These are phyloP conservation scores for Buddleja alternifolia DNA, from an alignment of 257 asterid genomes.

Conservation along the genomic window DNA sequence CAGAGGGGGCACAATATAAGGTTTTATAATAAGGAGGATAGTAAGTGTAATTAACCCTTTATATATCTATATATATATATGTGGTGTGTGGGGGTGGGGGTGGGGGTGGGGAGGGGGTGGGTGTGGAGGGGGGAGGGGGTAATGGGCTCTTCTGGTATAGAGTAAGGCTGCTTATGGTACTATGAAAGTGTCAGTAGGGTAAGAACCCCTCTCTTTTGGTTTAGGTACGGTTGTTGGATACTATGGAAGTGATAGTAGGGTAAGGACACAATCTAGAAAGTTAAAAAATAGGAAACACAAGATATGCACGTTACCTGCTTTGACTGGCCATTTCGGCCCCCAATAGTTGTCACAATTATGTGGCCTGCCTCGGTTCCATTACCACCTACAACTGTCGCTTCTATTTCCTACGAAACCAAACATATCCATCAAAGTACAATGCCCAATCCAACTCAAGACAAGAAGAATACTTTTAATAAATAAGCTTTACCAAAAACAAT, in stretches of 20 bases:
- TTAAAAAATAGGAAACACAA: slow-evolving; percentile 14
- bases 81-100: too few relatives aligned
- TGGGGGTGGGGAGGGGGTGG: too few relatives aligned
- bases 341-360: slow-evolving; percentile 88
- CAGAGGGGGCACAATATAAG: too few relatives aligned
- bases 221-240: too few relatives aligned
- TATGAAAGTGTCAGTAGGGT: slow-evolving; percentile 12
- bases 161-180: background rate
- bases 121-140: background rate
- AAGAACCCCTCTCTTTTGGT: background rate
- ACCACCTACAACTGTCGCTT: slow-evolving; percentile 77
- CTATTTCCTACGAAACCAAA: slow-evolving; percentile 64
- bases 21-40: too few relatives aligned
- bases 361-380: slow-evolving; percentile 99
- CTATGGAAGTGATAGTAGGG: too few relatives aligned
- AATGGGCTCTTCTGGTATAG: slow-evolving; percentile 11
- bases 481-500: slow-evolving; percentile 13
- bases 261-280: background rate
- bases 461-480: slow-evolving; percentile 27
- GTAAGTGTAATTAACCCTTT: too few relatives aligned
- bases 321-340: slow-evolving; percentile 89
- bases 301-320: slow-evolving; percentile 66
- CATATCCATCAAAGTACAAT: slow-evolving; percentile 2
- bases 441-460: slow-evolving; percentile 22
- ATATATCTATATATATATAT: too few relatives aligned